Percentiles rank a stretch among this genome's conserved stretches.
phyloP scores from a whole-genome alignment of 106 monocot genomes.

The Gastrodia elata region DNA sequence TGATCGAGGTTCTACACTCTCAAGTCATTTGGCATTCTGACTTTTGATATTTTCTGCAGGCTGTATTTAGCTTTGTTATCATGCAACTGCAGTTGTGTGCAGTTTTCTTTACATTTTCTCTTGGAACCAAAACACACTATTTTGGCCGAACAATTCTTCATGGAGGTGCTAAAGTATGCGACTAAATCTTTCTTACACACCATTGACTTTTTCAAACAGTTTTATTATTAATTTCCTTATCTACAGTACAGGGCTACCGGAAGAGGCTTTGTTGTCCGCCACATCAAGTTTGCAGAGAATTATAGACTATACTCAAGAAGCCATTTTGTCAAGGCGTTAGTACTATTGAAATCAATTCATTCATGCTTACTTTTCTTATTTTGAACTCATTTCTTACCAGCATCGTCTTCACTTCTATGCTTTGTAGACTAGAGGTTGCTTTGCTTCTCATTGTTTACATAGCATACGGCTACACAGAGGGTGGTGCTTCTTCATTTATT shows the following conservation, averaged over 20 bases:
- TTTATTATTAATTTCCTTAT: constrained; percentile 8
- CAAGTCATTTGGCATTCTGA: background rate
- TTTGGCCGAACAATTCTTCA: constrained; percentile 98
- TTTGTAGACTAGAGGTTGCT: constrained; percentile 80
- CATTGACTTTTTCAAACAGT: background rate
- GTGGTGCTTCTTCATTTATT: constrained; percentile 69
- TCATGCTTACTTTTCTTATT: background rate
- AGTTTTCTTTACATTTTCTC: constrained; percentile 96
- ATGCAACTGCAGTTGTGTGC: constrained; percentile 92
- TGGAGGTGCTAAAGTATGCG: constrained; percentile 85
- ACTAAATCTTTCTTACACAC: background rate
- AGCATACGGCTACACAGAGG: constrained; percentile 71
- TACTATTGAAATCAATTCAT: background rate
- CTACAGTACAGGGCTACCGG: constrained; percentile 88
- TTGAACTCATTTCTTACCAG: background rate
- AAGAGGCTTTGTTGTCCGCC: constrained; percentile 95
- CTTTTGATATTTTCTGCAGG: constrained; percentile 43
- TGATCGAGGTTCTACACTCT: background rate
- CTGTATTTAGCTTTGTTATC: constrained; percentile 79
- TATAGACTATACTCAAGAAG: constrained; percentile 86
- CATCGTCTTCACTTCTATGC: background rate
- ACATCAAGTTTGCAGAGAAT: constrained; percentile 92
- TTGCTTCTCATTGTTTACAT: constrained; percentile 88
- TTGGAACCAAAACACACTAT: constrained; percentile 94
- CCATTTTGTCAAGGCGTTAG: constrained; percentile 98